Percentiles rank a stretch among this genome's conserved stretches.
Evolutionary conservation across 2,329 filamentous ascomycete species (phyloP).

Genomic region (Penicillium decumbens): DNA sequence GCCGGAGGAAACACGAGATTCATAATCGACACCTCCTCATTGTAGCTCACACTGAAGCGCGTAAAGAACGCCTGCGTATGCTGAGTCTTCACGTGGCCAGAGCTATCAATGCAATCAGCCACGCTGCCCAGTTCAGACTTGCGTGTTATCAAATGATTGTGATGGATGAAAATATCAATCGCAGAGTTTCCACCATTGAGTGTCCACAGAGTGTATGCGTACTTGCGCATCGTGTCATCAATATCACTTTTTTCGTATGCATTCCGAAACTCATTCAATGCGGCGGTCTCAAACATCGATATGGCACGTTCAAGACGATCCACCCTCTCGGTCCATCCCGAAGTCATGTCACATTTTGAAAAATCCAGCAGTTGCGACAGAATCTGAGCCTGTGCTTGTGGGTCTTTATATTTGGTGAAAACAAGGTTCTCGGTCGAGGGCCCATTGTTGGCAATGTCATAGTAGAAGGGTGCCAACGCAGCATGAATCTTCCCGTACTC

Average conservation of each 20-base stretch:
- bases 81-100: constrained; percentile 68
- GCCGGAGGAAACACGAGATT: constrained; percentile 73
- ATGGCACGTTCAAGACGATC: constrained; percentile 70
- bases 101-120: constrained; percentile 72
- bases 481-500: constrained; percentile 90
- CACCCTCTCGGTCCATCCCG: constrained; percentile 67
- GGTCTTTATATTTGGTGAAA: constrained; percentile 81
- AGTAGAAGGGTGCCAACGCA: constrained; percentile 83
- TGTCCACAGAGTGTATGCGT: constrained; percentile 76
- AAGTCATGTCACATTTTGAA: constrained; percentile 71
- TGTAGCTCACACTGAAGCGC: constrained; percentile 66
- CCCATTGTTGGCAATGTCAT: constrained; percentile 68
- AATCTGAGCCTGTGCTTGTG: constrained; percentile 86
- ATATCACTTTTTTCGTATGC: constrained; percentile 86
- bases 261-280: constrained; percentile 85
- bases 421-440: constrained; percentile 71
- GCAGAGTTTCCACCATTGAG: constrained; percentile 76
- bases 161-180: constrained; percentile 80
- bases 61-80: constrained; percentile 80
- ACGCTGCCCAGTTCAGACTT: constrained; percentile 67
- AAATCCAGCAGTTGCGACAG: constrained; percentile 76
- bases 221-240: constrained; percentile 81
- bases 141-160: constrained; percentile 77
- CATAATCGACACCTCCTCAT: constrained; percentile 76
- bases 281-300: constrained; percentile 82